These are phyloP conservation scores for Trypanosoma cruzi DNA, from an alignment of 208 protist genomes.

Conservation along the genomic window DNA sequence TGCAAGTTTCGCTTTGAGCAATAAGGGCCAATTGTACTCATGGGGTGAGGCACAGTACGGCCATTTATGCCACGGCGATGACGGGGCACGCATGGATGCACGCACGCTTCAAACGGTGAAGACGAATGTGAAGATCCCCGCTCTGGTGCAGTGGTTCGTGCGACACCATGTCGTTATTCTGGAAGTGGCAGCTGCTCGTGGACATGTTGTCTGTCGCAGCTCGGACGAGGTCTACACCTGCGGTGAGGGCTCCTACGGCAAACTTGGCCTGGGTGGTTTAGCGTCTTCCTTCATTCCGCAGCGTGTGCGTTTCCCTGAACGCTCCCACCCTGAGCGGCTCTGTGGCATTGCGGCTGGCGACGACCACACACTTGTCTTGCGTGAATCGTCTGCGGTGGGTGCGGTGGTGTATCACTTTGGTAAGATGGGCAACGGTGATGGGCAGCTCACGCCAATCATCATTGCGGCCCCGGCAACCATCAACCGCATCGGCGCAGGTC, in stretches of 20 bases:
- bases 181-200: conserved; percentile 63
- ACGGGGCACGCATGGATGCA: conserved; percentile 56
- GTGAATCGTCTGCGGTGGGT: conserved; percentile 53
- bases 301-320: conserved; percentile 63
- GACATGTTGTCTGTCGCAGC: conserved; percentile 64
- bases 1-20: conserved; percentile 65
- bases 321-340: conserved; percentile 52
- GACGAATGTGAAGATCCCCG: conserved; percentile 44
- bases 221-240: conserved; percentile 69
- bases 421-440: conserved; percentile 55
- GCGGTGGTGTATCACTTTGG: conserved; percentile 85
- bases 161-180: conserved; percentile 63
- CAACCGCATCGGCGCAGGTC: conserved; percentile 45
- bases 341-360: conserved; percentile 69
- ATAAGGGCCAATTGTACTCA: conserved; percentile 60
- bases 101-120: conserved; percentile 60
- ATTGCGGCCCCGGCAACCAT: conserved; percentile 30
- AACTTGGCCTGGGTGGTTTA: conserved; percentile 67
- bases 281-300: conserved; percentile 37
- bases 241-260: conserved; percentile 71
- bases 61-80: conserved; percentile 72
- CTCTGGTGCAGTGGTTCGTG: conserved; percentile 68
- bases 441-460: conserved; percentile 53
- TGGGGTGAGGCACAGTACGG: conserved; percentile 80
- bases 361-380: conserved; percentile 78